These are phyloP conservation scores for Otatea glauca DNA, from an alignment of 176 grass and related monocot genomes.

Conservation along the genomic window DNA sequence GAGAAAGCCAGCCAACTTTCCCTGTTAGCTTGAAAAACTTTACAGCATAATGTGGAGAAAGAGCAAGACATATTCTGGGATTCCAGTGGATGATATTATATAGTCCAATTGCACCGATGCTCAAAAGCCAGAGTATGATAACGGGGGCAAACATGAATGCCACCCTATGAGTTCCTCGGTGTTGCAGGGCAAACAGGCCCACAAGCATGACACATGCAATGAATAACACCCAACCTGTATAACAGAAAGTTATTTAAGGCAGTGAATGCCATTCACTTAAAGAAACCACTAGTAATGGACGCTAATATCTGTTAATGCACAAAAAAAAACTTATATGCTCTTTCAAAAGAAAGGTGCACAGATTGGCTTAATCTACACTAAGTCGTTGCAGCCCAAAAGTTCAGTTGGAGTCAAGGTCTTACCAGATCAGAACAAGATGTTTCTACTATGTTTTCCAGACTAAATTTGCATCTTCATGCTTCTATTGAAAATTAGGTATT, in stretches of 20 bases:
- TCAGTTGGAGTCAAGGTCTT: neutral
- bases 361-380: neutral
- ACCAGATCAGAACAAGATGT: neutral
- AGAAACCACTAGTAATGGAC: neutral
- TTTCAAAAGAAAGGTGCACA: constrained; percentile 18
- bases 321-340: neutral
- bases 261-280: neutral
- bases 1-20: constrained; percentile 71
- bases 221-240: constrained; percentile 59
- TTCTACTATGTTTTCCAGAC: neutral
- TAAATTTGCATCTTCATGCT: neutral
- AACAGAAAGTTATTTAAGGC: constrained; percentile 29
- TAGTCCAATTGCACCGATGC: constrained; percentile 59
- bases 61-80: constrained; percentile 63
- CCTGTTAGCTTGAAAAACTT: constrained; percentile 67
- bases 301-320: constrained; percentile 10
- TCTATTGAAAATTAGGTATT: neutral
- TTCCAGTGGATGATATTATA: constrained; percentile 81
- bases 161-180: constrained; percentile 70
- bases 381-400: too few species aligned
- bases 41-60: constrained; percentile 66
- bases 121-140: constrained; percentile 66
- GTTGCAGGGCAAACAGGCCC: constrained; percentile 74
- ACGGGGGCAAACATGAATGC: constrained; percentile 77
- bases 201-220: constrained; percentile 65